Conservation (phyloP, 106 monocot species). For the Allium fistulosum region DNA sequence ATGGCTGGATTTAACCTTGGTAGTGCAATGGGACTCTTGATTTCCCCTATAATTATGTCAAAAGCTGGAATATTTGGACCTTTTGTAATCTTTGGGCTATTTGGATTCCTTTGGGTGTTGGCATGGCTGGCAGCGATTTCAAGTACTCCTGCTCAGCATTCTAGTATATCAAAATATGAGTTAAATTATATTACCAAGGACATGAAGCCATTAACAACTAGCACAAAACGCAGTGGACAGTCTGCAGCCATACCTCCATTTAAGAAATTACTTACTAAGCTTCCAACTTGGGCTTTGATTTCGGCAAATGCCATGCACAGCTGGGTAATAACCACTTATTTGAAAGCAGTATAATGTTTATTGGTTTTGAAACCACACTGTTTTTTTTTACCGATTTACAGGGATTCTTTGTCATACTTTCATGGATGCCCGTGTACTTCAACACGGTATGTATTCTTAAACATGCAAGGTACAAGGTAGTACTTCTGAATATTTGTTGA, state of each 20-base stretch:
- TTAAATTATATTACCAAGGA: constrained; percentile 52
- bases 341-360: too few species aligned
- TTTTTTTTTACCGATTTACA: constrained; percentile 12
- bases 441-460: constrained; percentile 54
- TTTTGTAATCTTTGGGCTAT: constrained; percentile 90
- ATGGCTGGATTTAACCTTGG: constrained; percentile 98
- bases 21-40: constrained; percentile 70
- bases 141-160: constrained; percentile 55
- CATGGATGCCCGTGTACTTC: constrained; percentile 98
- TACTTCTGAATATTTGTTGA: background rate
- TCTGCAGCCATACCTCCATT: constrained; percentile 62
- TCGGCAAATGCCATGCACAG: constrained; percentile 97
- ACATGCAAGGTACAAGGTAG: background rate
- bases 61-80: constrained; percentile 79
- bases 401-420: constrained; percentile 95
- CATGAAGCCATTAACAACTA: constrained; percentile 15
- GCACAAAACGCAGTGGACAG: constrained; percentile 11
- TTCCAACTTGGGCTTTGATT: constrained; percentile 96
- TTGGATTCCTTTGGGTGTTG: constrained; percentile 90
- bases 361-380: too few species aligned
- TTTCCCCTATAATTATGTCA: constrained; percentile 91
- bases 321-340: constrained; percentile 49
- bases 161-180: constrained; percentile 74
- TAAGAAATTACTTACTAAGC: constrained; percentile 59
- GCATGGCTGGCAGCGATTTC: constrained; percentile 70